Conservation (phyloP, 768 basidiomycete species). For the Harrya chromipes region DNA sequence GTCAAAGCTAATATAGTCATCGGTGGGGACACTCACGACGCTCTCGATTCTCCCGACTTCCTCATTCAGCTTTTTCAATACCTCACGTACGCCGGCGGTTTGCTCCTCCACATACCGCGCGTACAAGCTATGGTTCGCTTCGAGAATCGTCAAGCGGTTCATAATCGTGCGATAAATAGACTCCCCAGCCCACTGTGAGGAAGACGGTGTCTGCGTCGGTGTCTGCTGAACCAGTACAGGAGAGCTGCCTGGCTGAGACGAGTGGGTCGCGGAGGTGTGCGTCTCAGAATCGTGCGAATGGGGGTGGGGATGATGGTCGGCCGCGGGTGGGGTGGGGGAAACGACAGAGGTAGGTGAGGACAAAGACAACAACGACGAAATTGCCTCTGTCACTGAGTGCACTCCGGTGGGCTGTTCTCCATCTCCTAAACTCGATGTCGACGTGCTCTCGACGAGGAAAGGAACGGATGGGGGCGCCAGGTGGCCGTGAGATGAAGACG, state of each 20-base stretch:
- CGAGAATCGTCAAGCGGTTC: constrained; percentile 83
- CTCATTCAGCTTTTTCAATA: constrained; percentile 70
- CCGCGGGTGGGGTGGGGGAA: neutral
- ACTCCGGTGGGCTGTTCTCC: constrained; percentile 3
- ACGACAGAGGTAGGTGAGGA: constrained; percentile 6
- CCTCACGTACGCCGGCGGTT: constrained; percentile 66
- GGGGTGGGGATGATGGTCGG: constrained; percentile 1
- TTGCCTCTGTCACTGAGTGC: constrained; percentile 19
- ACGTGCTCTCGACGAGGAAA: neutral
- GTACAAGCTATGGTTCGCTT: constrained; percentile 84
- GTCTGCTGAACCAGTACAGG: constrained; percentile 3
- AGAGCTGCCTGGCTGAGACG: constrained; percentile 7
- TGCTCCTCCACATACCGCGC: constrained; percentile 90
- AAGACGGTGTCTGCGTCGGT: neutral
- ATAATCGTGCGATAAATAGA: constrained; percentile 96
- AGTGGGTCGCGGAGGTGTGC: neutral
- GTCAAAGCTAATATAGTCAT: neutral
- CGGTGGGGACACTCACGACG: constrained; percentile 46
- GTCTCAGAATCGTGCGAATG: constrained; percentile 7
- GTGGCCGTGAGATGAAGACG: neutral
- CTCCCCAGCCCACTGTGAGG: constrained; percentile 53
- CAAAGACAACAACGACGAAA: constrained; percentile 17
- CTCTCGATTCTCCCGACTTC: constrained; percentile 78
- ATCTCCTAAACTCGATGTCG: neutral
- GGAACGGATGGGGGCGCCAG: neutral